phyloP scores from a whole-genome alignment of 768 basidiomycete species.

The Termitomyces heimii region DNA sequence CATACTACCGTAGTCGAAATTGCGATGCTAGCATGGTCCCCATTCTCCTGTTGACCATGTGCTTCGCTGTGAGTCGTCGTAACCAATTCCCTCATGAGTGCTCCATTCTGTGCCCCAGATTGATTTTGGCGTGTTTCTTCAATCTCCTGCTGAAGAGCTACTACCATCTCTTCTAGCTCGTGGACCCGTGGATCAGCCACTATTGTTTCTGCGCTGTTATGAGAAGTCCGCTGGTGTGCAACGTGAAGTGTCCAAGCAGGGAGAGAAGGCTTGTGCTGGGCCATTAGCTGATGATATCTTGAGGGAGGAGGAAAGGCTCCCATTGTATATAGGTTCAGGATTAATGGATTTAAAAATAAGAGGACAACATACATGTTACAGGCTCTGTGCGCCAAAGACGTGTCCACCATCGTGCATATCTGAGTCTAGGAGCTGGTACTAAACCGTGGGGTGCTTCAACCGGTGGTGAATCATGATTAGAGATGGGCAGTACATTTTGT shows the following conservation, averaged over 20 bases:
- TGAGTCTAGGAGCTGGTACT: not conserved
- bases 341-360: not conserved
- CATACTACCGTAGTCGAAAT: not conserved
- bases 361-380: no score
- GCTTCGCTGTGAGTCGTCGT: not conserved
- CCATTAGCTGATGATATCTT: not conserved
- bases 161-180: not conserved
- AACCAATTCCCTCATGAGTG: not conserved
- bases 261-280: not conserved
- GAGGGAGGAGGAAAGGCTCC: not conserved
- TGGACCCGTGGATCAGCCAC: not conserved
- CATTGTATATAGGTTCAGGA: not conserved
- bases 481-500: not conserved
- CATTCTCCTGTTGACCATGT: not conserved
- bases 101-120: not conserved
- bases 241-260: not conserved
- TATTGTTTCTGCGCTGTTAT: not conserved
- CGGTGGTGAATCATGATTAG: not conserved
- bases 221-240: not conserved
- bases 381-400: not conserved
- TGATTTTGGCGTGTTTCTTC: not conserved
- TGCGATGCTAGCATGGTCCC: not conserved
- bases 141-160: not conserved
- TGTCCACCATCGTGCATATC: not conserved
- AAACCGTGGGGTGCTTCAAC: no score